Evolutionary conservation across 371 early-diverging fungal genomes (phyloP).

Genomic region (Chytridium lagenaria): DNA sequence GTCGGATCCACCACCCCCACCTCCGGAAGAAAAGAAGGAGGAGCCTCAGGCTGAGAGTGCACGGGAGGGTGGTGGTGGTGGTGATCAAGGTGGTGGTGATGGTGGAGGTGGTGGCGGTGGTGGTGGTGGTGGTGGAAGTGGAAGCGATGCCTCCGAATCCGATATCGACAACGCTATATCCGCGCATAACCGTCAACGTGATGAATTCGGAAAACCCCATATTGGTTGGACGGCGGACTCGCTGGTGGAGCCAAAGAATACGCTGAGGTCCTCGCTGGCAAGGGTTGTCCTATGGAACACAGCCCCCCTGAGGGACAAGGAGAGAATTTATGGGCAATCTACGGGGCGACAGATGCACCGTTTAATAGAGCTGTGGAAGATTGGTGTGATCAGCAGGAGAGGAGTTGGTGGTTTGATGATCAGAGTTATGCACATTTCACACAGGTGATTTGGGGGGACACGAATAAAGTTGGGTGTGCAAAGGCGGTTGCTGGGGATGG

Average conservation of each 20-base stretch:
- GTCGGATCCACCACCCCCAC: no score
- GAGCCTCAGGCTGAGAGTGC: no score
- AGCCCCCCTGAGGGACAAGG: background rate
- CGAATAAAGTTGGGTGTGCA: conserved; percentile 16
- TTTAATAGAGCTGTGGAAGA: conserved; percentile 6
- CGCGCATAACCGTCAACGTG: conserved; percentile 13
- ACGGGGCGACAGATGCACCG: background rate
- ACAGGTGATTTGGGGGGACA: conserved; percentile 16
- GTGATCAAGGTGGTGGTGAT: no score
- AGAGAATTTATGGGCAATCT: conserved; percentile 20
- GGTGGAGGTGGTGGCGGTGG: no score
- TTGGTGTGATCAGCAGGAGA: conserved; percentile 4
- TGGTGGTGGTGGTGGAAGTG: no score
- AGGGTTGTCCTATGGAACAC: conserved; percentile 1
- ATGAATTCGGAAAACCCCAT: background rate
- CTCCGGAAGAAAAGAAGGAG: no score
- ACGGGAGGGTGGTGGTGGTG: no score
- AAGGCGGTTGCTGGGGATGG: background rate
- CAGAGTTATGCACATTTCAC: conserved; percentile 2
- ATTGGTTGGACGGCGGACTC: conserved; percentile 15
- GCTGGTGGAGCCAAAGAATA: background rate
- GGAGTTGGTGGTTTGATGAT: background rate
- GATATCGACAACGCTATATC: no score
- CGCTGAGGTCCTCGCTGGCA: background rate
- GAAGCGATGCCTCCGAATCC: no score